Percentiles rank a stretch among this genome's conserved stretches.
These are phyloP conservation scores for Tilletia walkeri DNA, from an alignment of 1,284 basidiomycete genomes.

Conservation along the genomic window DNA sequence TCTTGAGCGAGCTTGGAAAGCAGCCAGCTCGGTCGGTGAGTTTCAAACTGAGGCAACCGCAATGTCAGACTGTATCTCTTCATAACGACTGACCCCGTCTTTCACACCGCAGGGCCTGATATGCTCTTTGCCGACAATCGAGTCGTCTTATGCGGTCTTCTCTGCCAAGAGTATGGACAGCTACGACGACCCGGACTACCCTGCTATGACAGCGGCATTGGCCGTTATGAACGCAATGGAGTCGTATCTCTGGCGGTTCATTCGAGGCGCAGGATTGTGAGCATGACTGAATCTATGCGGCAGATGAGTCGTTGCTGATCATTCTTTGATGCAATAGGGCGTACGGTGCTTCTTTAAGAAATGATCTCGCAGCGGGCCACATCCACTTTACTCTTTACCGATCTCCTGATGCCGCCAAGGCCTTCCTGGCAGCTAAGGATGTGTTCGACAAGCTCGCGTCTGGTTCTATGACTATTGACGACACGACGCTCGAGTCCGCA, in stretches of 20 bases:
- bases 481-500: slow-evolving; percentile 81
- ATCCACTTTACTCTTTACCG: slow-evolving; percentile 71
- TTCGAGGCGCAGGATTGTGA: slow-evolving; percentile 46
- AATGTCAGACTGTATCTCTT: neutral
- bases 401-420: slow-evolving; percentile 83
- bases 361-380: slow-evolving; percentile 79
- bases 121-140: slow-evolving; percentile 86
- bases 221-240: slow-evolving; percentile 91
- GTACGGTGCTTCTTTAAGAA: slow-evolving; percentile 79
- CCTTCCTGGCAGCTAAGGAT: slow-evolving; percentile 72
- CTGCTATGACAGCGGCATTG: slow-evolving; percentile 77
- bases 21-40: slow-evolving; percentile 71
- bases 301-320: neutral
- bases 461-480: slow-evolving; percentile 64
- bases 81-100: neutral
- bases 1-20: slow-evolving; percentile 73
- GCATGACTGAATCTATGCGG: neutral
- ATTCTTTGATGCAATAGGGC: slow-evolving; percentile 61
- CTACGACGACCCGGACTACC: slow-evolving; percentile 71
- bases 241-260: slow-evolving; percentile 77
- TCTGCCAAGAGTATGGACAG: slow-evolving; percentile 66
- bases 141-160: slow-evolving; percentile 83
- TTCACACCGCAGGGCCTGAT: slow-evolving; percentile 68
- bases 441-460: slow-evolving; percentile 54
- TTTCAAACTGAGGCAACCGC: neutral